Base-by-base conservation (phyloP, 805 yeast species). In the Candida qinlingensis region DNA sequence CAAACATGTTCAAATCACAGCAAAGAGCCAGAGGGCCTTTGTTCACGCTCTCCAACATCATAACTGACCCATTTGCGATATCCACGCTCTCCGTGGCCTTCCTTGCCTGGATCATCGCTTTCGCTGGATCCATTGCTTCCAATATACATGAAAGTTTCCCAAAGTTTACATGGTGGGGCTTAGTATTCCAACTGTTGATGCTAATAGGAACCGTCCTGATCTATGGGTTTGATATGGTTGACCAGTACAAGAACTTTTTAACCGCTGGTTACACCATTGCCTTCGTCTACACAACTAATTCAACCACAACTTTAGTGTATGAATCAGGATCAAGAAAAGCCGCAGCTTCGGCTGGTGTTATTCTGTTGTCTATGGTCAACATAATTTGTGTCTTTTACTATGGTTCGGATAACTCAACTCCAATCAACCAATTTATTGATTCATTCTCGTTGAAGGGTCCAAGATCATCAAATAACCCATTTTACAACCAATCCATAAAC, bases 81-180 rank as follows among this genome's bases (percentile, higher is more conserved):
- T 77, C 94, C 13, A 85, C 97, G 6, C 72, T 87, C 37, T 80
- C 90, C 1, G 79, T 91, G 45, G 85, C 90, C 1, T 54, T 75
- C 4, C 73, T 89, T 28, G 80, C 96, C 12, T 92, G 98, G 98
- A 72, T 89, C 50, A 79, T 94, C 44, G 87, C 96, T 8, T 75
- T 94, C 47, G 95, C 85, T 2, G 97, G 97, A 2, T 87, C 96
- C 12, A 81, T 87, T 19, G 81, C 86, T 1, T 64, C 80, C 6
- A 73, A 72, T 13, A 19, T 53, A 5, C 47, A 62, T 13, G 65
- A 67, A 12, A 55, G 66, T 6, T 88, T 85, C 62, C 97, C 97
- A 1, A 79, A 80, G 54, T 86, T 92, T 67, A 80, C 94, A 4
- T 92, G 99, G 99, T 94, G 99, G 99, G 96, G 96, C 1, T 66